These are phyloP conservation scores for Starmerella vaccinii DNA, from an alignment of 805 yeast species.

Conservation along the genomic window DNA sequence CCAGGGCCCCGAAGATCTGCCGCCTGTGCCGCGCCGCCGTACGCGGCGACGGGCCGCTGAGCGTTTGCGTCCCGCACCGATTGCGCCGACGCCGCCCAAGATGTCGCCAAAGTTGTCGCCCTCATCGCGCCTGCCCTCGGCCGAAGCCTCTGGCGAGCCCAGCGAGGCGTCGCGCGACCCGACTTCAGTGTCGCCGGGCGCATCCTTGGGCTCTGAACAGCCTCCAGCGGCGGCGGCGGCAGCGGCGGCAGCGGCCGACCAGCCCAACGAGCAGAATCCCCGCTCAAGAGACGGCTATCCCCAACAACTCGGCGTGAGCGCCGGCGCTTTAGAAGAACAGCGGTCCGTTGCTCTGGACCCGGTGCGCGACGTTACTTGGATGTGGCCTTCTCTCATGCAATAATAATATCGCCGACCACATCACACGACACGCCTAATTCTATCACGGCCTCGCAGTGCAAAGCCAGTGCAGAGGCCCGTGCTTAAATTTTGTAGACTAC, in stretches of 20 bases:
- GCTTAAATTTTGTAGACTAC: not conserved
- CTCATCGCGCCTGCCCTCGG: not conserved
- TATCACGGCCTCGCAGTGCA: too few species aligned
- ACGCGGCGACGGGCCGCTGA: not conserved
- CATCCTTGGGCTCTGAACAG: too few species aligned
- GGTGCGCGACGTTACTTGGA: conserved; percentile 1
- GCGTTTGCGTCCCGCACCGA: not conserved
- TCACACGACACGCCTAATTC: too few species aligned
- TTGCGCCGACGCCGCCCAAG: conserved; percentile 7
- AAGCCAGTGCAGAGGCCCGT: too few species aligned
- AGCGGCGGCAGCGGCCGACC: not conserved
- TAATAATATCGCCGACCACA: too few species aligned
- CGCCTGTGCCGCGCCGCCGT: conserved; percentile 19
- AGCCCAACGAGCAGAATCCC: not conserved
- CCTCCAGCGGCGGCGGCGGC: too few species aligned
- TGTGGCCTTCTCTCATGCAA: conserved; percentile 4
- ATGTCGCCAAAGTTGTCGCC: conserved; percentile 5
- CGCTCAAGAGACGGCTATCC: not conserved
- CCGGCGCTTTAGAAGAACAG: conserved; percentile 1
- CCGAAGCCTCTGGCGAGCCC: not conserved
- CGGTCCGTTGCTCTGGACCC: not conserved
- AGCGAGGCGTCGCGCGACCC: not conserved
- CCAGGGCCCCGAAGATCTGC: conserved; percentile 20
- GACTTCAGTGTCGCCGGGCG: not conserved
- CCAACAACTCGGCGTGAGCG: not conserved